Evolutionary conservation across 1,284 basidiomycete genomes (phyloP), one percentile per base, ranked within the genome.

Genomic region (Cerioporus squamosus): DNA sequence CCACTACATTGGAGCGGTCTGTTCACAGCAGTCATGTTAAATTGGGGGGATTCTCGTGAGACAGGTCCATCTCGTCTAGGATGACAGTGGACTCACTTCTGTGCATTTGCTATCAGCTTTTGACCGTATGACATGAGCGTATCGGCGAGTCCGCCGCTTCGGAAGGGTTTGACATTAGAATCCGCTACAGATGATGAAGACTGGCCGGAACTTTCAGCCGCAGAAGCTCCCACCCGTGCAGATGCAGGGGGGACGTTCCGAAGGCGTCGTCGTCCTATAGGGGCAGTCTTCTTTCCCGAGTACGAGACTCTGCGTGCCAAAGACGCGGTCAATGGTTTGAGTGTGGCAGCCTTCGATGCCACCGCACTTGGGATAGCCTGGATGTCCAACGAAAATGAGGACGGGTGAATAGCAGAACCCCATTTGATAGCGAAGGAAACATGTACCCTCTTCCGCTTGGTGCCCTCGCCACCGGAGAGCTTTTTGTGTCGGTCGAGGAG

Each of bases 41-140:
- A 10, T 5, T 5, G 10, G 5, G 29, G 33, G 8, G 14, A 36
- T 6, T 36, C 33, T 36, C 33, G 33, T 36, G 14, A 36, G 33
- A 36, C 33, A 10, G 33, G 9, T 7, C 33, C 6, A 10, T 2
- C 33, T 10, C 10, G 3, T 12, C 12, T 36, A 3, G 33, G 12
- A 36, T 47, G 18, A 23, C 23, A 39, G 17, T 24, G 47, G n/a
- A 33, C 66, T 61, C 44, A 66, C 66, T 55, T 60, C 40, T 51
- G 48, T 31, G 57, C 22, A 26, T 44, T 53, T n/a, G 59, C 55
- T 36, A 63, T 52, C 20, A 64, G 39, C 52, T 54, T 55, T 49
- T 65, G 61, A 1, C 66, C 67, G 39, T 57, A 70, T n/a, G 68
- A 63, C 56, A 70, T 49, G 23, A 70, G 65, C 12, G 66, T 55